Evolutionary conservation across 305 asterid species (phyloP).

Genomic region (Ajuga reptans): DNA sequence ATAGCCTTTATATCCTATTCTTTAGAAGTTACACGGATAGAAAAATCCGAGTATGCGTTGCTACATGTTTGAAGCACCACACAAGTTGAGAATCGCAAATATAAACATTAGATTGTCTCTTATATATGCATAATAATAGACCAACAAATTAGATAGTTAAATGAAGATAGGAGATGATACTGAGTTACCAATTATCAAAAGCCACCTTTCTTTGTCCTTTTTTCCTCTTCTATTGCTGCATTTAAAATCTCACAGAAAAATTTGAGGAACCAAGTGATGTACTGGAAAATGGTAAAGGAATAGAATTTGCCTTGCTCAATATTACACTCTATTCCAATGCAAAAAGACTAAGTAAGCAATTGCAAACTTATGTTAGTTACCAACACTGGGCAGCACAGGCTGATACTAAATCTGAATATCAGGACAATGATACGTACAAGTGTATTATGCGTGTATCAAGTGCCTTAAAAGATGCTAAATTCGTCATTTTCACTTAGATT

Average conservation of each 20-base stretch:
- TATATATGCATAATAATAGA: neutral
- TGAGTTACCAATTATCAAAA: neutral
- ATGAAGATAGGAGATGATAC: neutral
- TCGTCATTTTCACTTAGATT: neutral
- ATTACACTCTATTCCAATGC: too few relatives aligned
- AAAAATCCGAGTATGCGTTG: neutral
- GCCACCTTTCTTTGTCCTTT: neutral
- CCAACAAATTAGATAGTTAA: neutral
- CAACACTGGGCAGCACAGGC: neutral
- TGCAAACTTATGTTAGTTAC: neutral
- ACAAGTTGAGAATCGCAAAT: neutral
- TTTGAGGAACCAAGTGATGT: too few relatives aligned
- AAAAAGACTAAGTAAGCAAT: neutral
- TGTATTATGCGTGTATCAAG: neutral
- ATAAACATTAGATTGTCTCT: neutral
- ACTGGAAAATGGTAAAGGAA: too few relatives aligned
- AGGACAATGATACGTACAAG: neutral
- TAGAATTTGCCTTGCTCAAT: too few relatives aligned
- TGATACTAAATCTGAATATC: conserved; percentile 10
- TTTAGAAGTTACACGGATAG: neutral
- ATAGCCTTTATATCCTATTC: too few relatives aligned
- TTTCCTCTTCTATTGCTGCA: neutral
- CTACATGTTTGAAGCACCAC: neutral
- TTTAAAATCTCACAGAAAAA: neutral
- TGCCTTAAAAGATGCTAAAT: neutral